Percentiles rank a stretch among this genome's conserved stretches.
phyloP scores from a whole-genome alignment of 768 basidiomycete species.

The Punctularia strigosozonata region DNA sequence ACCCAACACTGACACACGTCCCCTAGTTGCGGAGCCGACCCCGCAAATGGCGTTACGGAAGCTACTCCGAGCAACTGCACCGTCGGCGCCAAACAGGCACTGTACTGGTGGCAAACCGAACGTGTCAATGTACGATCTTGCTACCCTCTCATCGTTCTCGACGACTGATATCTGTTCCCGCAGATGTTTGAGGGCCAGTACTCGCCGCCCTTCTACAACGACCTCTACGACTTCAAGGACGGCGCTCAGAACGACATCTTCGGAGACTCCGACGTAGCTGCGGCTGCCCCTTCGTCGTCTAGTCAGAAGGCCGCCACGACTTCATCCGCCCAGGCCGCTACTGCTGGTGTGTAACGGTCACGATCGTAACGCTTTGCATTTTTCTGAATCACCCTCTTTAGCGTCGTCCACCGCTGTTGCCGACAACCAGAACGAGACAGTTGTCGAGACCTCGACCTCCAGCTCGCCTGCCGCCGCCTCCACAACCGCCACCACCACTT shows the following conservation, averaged over 20 bases:
- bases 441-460: too few relatives aligned
- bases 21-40: conserved; percentile 22
- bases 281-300: too few relatives aligned
- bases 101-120: conserved; percentile 29
- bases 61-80: conserved; percentile 25
- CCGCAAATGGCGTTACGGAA: conserved; percentile 7
- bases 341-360: too few relatives aligned
- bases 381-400: too few relatives aligned
- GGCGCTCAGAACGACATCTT: conserved; percentile 72
- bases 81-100: conserved; percentile 23
- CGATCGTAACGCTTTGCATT: too few relatives aligned
- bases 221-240: conserved; percentile 58
- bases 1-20: background rate
- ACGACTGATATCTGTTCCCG: background rate
- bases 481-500: too few relatives aligned
- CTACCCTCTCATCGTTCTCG: background rate
- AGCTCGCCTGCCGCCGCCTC: too few relatives aligned
- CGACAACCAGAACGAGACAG: too few relatives aligned
- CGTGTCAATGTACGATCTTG: conserved; percentile 23
- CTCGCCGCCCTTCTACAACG: conserved; percentile 56
- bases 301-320: too few relatives aligned
- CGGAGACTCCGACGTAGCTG: conserved; percentile 45
- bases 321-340: too few relatives aligned
- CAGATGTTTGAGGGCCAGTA: conserved; percentile 57
- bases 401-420: too few relatives aligned